Conservation (phyloP, 2,329 filamentous ascomycete species). For the Colletotrichum melonis region DNA sequence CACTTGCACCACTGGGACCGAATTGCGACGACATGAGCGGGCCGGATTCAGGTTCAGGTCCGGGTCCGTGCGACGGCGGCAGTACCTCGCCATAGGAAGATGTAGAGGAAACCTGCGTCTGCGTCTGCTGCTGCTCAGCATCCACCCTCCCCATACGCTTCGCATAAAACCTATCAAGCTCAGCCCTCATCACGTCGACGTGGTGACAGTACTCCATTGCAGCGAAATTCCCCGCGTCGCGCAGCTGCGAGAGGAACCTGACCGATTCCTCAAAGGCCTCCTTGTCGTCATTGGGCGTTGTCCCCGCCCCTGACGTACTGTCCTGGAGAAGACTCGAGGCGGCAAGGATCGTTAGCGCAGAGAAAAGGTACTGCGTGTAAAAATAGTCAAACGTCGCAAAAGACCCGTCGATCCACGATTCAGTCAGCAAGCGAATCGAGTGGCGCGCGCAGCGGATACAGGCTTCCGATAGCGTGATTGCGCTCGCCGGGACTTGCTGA, state of each 20-base stretch:
- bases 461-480: conserved; percentile 53
- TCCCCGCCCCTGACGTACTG: conserved; percentile 20
- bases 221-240: conserved; percentile 51
- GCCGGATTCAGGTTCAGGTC: not conserved
- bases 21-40: not conserved
- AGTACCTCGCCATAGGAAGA: not conserved
- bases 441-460: conserved; percentile 59
- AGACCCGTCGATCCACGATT: conserved; percentile 58
- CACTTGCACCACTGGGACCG: not conserved
- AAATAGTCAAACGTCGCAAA: conserved; percentile 60
- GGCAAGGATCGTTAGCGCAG: conserved; percentile 55
- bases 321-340: conserved; percentile 51
- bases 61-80: not conserved
- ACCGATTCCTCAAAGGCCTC: conserved; percentile 52
- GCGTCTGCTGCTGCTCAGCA: too few relatives aligned
- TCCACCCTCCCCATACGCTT: not conserved
- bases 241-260: conserved; percentile 51
- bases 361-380: conserved; percentile 59
- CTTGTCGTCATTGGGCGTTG: conserved; percentile 43
- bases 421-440: conserved; percentile 53
- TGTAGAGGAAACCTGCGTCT: not conserved
- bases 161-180: conserved; percentile 12
- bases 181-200: conserved; percentile 46
- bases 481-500: conserved; percentile 43
- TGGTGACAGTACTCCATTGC: conserved; percentile 55